Evolutionary conservation across 352 stramenopile genomes (phyloP).

Genomic region (Pythium brachiatum): DNA sequence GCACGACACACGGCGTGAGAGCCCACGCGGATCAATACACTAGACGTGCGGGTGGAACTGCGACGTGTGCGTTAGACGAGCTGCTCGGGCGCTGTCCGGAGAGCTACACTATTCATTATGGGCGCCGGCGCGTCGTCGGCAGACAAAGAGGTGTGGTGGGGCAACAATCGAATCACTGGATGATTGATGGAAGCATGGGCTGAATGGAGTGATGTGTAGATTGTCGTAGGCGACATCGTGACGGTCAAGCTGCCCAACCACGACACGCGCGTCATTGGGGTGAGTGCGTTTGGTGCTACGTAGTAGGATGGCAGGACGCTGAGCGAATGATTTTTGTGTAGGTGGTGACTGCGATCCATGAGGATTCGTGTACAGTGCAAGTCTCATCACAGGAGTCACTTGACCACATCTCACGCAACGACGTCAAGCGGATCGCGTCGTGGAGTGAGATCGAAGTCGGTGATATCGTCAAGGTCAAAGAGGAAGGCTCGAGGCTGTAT

Average conservation of each 20-base stretch:
- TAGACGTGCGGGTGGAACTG: too few species aligned
- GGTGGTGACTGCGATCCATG: constrained; percentile 50
- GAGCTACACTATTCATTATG: neutral
- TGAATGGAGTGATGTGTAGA: constrained; percentile 21
- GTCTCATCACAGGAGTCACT: constrained; percentile 53
- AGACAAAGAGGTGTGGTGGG: constrained; percentile 17
- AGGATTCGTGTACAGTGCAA: constrained; percentile 47
- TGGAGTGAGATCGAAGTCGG: constrained; percentile 67
- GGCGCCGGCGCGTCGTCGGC: constrained; percentile 22
- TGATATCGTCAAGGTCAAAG: constrained; percentile 65
- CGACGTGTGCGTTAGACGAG: too few species aligned
- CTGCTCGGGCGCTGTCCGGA: too few species aligned
- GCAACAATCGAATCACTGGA: neutral
- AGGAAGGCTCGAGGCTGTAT: constrained; percentile 53
- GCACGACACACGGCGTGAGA: neutral
- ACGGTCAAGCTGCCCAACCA: constrained; percentile 46
- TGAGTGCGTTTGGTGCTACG: constrained; percentile 27
- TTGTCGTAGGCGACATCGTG: constrained; percentile 60
- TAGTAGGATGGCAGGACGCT: too few species aligned
- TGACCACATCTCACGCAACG: constrained; percentile 31
- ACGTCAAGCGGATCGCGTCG: constrained; percentile 54
- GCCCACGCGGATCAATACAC: neutral
- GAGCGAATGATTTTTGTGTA: too few species aligned
- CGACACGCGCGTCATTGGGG: constrained; percentile 54
- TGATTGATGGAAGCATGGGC: neutral